Conservation (phyloP, 2,329 filamentous ascomycete genomes). For the Pseudomassariella vexata region DNA sequence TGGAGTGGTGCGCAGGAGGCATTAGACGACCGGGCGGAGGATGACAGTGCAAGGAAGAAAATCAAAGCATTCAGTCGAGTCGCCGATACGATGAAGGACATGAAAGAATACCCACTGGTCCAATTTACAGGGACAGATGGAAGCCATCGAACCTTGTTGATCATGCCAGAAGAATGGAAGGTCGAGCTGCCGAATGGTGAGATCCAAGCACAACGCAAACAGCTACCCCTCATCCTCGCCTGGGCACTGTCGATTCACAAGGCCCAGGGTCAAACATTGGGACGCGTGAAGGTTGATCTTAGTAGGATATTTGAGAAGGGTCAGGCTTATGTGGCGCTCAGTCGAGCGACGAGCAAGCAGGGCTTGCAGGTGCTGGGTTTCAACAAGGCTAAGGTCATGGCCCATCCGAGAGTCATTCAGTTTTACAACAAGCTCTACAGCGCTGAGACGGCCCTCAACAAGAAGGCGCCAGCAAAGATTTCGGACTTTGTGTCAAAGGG, state of each 20-base stretch:
- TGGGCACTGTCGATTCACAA: slow-evolving; percentile 99
- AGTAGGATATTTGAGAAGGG: slow-evolving; percentile 93
- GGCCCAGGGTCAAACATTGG: slow-evolving; percentile 89
- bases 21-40: slow-evolving; percentile 34
- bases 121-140: slow-evolving; percentile 78
- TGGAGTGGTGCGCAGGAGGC: slow-evolving; percentile 27
- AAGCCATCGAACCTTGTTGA: slow-evolving; percentile 68
- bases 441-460: slow-evolving; percentile 50
- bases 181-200: slow-evolving; percentile 95
- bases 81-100: slow-evolving; percentile 36
- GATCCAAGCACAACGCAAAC: slow-evolving; percentile 78
- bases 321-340: slow-evolving; percentile 94
- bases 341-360: slow-evolving; percentile 80
- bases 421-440: slow-evolving; percentile 83
- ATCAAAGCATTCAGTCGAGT: slow-evolving; percentile 45
- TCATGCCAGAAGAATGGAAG: slow-evolving; percentile 88
- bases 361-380: slow-evolving; percentile 87
- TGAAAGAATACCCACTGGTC: slow-evolving; percentile 72
- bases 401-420: slow-evolving; percentile 75
- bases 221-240: slow-evolving; percentile 83
- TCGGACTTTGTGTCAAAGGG: slow-evolving; percentile 34
- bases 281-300: slow-evolving; percentile 90
- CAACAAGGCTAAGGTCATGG: slow-evolving; percentile 87
- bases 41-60: slow-evolving; percentile 44
- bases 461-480: slow-evolving; percentile 26